Evolutionary conservation across 208 protist species (phyloP).

Genomic region (Crithidia bombi): DNA sequence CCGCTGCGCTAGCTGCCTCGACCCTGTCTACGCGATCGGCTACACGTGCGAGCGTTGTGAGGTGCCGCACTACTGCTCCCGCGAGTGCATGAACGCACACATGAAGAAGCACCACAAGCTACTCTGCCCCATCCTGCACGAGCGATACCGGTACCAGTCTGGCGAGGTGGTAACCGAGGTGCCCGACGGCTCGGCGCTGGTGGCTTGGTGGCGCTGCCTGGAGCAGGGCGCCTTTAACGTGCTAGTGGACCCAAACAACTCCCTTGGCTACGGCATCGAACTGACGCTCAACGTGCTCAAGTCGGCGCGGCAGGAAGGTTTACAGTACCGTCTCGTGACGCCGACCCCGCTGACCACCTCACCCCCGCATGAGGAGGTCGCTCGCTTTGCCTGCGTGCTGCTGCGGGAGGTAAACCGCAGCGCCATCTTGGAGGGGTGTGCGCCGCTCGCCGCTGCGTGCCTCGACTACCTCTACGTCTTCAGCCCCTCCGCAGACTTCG

Average conservation of each 20-base stretch:
- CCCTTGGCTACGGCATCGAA: conserved; percentile 76
- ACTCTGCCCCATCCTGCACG: conserved; percentile 66
- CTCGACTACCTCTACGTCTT: conserved; percentile 86
- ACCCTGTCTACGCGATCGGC: conserved; percentile 83
- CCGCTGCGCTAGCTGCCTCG: conserved; percentile 84
- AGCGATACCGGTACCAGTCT: conserved; percentile 64
- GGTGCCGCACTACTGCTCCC: conserved; percentile 80
- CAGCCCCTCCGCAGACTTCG: conserved; percentile 66
- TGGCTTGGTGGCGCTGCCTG: conserved; percentile 85
- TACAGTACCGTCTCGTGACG: conserved; percentile 74
- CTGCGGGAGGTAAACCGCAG: conserved; percentile 83
- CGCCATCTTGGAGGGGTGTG: conserved; percentile 77
- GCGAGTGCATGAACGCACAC: conserved; percentile 75
- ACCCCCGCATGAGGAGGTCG: conserved; percentile 65
- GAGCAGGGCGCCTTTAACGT: conserved; percentile 72
- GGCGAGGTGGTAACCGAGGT: conserved; percentile 70
- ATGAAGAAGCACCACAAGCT: conserved; percentile 72
- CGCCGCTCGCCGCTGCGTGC: conserved; percentile 80
- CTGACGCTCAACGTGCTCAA: conserved; percentile 73
- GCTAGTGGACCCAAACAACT: conserved; percentile 70
- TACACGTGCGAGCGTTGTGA: conserved; percentile 84
- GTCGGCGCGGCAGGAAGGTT: conserved; percentile 63
- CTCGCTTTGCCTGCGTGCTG: conserved; percentile 73
- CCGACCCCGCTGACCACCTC: conserved; percentile 32
- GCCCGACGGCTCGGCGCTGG: conserved; percentile 64